Conservation (phyloP, 1,139 yeast genomes). For the Pichia sp. region DNA sequence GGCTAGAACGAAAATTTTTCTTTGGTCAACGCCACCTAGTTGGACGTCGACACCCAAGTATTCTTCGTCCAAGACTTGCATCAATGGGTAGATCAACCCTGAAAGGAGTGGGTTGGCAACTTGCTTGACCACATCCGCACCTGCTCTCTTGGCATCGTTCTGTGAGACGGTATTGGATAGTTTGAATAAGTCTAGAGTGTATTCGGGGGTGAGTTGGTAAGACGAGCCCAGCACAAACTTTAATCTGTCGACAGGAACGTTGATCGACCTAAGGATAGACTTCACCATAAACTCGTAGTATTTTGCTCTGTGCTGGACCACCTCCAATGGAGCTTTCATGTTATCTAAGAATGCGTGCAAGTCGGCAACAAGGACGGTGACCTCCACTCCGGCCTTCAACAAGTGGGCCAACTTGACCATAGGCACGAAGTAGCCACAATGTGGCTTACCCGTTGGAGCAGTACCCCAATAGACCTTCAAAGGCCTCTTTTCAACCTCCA, state of each 20-base stretch:
- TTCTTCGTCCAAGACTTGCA: slow-evolving; percentile 98
- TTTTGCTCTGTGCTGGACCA: slow-evolving; percentile 80
- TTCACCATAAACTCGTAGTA: slow-evolving; percentile 83
- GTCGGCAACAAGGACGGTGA: slow-evolving; percentile 90
- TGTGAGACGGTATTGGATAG: slow-evolving; percentile 80
- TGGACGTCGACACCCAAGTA: slow-evolving; percentile 87
- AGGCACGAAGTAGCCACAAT: slow-evolving; percentile 97
- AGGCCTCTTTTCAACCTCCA: slow-evolving; percentile 78
- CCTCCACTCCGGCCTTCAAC: slow-evolving; percentile 93
- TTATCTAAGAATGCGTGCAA: slow-evolving; percentile 95
- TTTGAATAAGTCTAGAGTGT: slow-evolving; percentile 84
- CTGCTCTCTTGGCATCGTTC: slow-evolving; percentile 97
- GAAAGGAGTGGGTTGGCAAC: slow-evolving; percentile 89
- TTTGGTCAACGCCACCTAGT: slow-evolving; percentile 98
- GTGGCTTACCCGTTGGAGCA: slow-evolving; percentile 96
- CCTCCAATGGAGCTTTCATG: slow-evolving; percentile 97
- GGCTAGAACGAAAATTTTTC: slow-evolving; percentile 95
- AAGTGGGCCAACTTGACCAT: slow-evolving; percentile 96
- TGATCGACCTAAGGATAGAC: slow-evolving; percentile 76
- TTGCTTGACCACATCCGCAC: slow-evolving; percentile 99
- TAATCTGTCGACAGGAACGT: slow-evolving; percentile 87
- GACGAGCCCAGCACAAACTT: slow-evolving; percentile 82
- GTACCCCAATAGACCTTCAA: slow-evolving; percentile 94
- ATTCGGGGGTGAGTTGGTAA: slow-evolving; percentile 73
- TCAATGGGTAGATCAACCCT: slow-evolving; percentile 93